Evolutionary conservation across 345 rosid species (phyloP), one percentile per base, ranked within the genome.

Genomic region (Eucalyptus marginata): DNA sequence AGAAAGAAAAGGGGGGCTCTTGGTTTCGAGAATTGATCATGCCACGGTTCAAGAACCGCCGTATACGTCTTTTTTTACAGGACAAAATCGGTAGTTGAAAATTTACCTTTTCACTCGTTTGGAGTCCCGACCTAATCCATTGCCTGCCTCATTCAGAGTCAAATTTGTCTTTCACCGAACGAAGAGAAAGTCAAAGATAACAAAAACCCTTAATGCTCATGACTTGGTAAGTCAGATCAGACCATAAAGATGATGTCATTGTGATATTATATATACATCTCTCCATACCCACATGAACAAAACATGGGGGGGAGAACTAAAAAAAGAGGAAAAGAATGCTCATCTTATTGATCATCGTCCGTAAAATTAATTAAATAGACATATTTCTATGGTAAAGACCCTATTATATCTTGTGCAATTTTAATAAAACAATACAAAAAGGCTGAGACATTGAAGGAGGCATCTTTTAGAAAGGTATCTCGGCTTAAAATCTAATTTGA

Each of bases 341-440:
- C 87, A 86, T 86, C 46, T 86, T 91, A 90, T 91, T 93, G 86
- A 88, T 90, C 88, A 87, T 59, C 31, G 46, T 87, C 87, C 90
- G 86, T 52, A 76, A 86, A 89, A 90, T 90, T 89, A 76, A 76
- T 76, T 22, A 40, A 92, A 90, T 88, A 90, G 84, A 92, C 40
- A 68, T 89, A 90, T 88, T 24, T 56, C 54, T 93, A 90, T 88
- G 47, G 54, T n/a, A 58, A 66, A 68, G 54, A 47, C 58, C 86
- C 87, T 90, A 56, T 86, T 44, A 85, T 86, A 50, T 33, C 54
- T 88, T 87, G 89, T 91, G 91, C 90, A 89, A 92, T 76, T 76
- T 90, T 76, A 86, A 93, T 89, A 79, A 93, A 92, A 80, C 49
- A n/a, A 87, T 46, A 86, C 46, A 79, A 50, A 49, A 64, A 84